Evolutionary conservation across 345 rosid genomes (phyloP).

Genomic region (Boechera retrofracta): DNA sequence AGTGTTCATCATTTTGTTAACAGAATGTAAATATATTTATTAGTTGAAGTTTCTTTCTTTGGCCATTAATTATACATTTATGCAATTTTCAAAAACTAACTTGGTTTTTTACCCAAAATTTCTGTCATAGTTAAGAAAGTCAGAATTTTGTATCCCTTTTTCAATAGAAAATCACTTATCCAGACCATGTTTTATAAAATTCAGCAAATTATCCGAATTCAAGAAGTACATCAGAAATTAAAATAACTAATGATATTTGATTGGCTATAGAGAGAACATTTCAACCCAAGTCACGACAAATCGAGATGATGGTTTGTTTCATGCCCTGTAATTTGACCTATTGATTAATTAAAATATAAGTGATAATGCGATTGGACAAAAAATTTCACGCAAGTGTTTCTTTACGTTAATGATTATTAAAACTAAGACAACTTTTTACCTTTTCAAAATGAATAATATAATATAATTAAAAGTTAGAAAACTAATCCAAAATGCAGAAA

Average conservation of each 20-base stretch:
- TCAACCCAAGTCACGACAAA: conserved; percentile 50
- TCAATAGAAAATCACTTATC: conserved; percentile 7
- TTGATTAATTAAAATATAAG: conserved; percentile 36
- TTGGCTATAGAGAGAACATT: conserved; percentile 46
- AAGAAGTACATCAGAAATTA: conserved; percentile 5
- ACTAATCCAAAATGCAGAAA: conserved; percentile 76
- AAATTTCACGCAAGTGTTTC: conserved; percentile 41
- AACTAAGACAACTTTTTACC: conserved; percentile 27
- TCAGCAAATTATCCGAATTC: conserved; percentile 16
- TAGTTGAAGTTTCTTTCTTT: neutral
- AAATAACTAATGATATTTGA: conserved; percentile 28
- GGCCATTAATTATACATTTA: neutral
- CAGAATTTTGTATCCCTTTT: neutral
- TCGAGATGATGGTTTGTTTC: conserved; percentile 39
- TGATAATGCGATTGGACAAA: conserved; percentile 27
- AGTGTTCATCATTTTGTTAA: neutral
- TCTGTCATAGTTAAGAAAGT: conserved; percentile 2
- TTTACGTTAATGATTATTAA: conserved; percentile 34
- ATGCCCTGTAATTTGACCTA: conserved; percentile 36
- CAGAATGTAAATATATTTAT: neutral
- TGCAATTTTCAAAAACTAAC: conserved; percentile 13
- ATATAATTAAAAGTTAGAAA: conserved; percentile 49
- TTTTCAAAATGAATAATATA: neutral
- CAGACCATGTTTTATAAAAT: neutral
- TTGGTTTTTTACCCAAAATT: neutral